Evolutionary conservation across 2,329 filamentous ascomycete genomes (phyloP).

Genomic region (Aspergillus niger): DNA sequence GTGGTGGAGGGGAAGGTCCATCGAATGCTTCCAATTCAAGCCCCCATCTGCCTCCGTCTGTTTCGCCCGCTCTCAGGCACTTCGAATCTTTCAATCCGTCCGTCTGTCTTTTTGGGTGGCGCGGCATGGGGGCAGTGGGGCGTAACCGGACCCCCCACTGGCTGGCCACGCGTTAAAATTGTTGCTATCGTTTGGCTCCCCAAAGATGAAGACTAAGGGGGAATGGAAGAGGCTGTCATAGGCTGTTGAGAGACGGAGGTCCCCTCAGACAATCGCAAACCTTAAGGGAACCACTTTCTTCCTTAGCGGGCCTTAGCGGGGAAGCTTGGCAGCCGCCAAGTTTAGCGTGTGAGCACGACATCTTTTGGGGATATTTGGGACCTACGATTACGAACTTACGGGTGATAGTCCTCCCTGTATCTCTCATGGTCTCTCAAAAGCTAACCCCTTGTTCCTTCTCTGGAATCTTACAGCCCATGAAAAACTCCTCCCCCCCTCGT

Average conservation of each 20-base stretch:
- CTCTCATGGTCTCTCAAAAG: too few species aligned
- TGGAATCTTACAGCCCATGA: too few species aligned
- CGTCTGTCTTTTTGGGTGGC: neutral
- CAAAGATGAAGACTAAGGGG: neutral
- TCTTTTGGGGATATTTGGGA: neutral
- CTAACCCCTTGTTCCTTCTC: too few species aligned
- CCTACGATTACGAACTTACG: too few species aligned
- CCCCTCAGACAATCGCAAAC: constrained; percentile 1
- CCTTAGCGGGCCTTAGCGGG: constrained; percentile 12
- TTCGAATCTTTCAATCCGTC: neutral
- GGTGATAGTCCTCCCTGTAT: too few species aligned
- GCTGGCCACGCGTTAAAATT: constrained; percentile 16
- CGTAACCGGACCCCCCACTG: constrained; percentile 3
- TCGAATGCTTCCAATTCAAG: neutral
- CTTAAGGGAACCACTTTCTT: constrained; percentile 7
- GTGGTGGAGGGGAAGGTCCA: too few species aligned
- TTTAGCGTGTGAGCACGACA: neutral
- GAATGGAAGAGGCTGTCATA: neutral
- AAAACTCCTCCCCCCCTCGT: neutral
- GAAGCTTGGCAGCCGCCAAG: constrained; percentile 19
- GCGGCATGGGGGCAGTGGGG: neutral
- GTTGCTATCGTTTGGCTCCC: neutral
- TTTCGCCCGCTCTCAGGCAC: neutral
- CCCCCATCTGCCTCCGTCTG: neutral
- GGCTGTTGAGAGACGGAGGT: neutral